Base-by-base conservation (phyloP, 2,329 filamentous ascomycete species). In the Colletotrichum karsti region DNA sequence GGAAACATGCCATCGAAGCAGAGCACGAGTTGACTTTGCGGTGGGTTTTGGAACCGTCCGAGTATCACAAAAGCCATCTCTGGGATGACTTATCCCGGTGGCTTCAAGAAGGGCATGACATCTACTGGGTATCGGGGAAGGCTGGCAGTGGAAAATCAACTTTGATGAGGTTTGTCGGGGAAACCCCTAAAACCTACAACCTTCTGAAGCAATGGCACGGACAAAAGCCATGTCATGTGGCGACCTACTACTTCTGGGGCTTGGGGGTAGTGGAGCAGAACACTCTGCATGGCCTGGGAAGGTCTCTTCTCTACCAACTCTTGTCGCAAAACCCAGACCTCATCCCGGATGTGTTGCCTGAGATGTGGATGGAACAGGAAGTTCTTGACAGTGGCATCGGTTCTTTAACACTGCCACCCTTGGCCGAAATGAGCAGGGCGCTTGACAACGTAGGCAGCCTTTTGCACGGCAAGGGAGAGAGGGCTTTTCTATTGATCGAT, bases 141-240 rank as follows among this genome's bases (percentile, higher is more conserved):
- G 58, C 56, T 20, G 64, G 65, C 15, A 30, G 30, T 22, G 71
- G 71, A 3, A 72, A 69, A 42, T 70, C 70, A 7, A 66, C 53
- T 20, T 51, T 69, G 30, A 63, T 70, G 53, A 70, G 60, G 24
- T 44, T 46, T 15, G 46, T 62, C 3, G 35, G 51, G 6, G 51
- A 55, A 3, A 55, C 5, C 30, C 3, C 6, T 2, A 7, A 3
- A 7, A 55, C 51, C 1, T 4, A 5, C 2, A 5, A 10, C 7
- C 30, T 55, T 2, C 51, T 55, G 3, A 20, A 2, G 30, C 3
- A 37, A 22, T 35, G 51, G 28, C 12, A 4, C 28, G 7, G 3
- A 13, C 13, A 15, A 10, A 33, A 9, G 35, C 20, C 15, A 3
- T 57, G 54, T 20, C 24, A 6, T 20, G 13, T 30, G 20, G 54